Percentiles rank a stretch among this genome's conserved stretches.
These are phyloP conservation scores for Fomitopsis palustris DNA, from an alignment of 1,284 basidiomycete genomes.

Conservation along the genomic window DNA sequence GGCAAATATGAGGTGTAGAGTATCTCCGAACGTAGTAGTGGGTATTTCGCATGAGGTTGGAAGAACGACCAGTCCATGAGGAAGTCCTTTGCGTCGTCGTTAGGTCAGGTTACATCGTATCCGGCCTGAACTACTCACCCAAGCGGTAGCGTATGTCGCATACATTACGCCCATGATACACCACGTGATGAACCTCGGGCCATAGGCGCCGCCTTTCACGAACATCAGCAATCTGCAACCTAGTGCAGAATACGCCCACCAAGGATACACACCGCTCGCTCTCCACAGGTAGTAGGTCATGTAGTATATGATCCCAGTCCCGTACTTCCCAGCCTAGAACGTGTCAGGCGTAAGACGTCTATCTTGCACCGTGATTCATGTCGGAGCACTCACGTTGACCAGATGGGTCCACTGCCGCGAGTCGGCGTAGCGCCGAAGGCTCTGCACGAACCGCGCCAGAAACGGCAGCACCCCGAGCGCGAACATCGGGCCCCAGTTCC, in stretches of 20 bases:
- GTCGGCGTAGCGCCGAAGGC: constrained; percentile 82
- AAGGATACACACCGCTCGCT: constrained; percentile 46
- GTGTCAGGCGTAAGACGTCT: too few species aligned
- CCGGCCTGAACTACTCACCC: constrained; percentile 49
- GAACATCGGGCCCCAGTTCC: constrained; percentile 59
- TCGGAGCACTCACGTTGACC: constrained; percentile 51
- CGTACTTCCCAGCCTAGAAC: constrained; percentile 77
- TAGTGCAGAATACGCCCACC: not conserved
- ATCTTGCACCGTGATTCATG: not conserved
- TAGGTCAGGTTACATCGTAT: not conserved
- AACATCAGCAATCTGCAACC: not conserved
- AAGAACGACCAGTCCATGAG: constrained; percentile 85
- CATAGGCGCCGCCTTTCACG: constrained; percentile 32
- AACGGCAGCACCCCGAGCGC: constrained; percentile 59
- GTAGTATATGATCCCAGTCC: constrained; percentile 58
- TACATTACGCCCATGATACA: constrained; percentile 60
- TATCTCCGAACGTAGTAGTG: constrained; percentile 74
- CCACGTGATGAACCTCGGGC: constrained; percentile 58
- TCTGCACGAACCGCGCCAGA: constrained; percentile 78
- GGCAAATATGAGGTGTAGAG: constrained; percentile 60
- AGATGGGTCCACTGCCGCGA: constrained; percentile 75
- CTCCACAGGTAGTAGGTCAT: constrained; percentile 76
- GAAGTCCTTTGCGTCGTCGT: constrained; percentile 48
- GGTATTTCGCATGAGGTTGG: constrained; percentile 51
- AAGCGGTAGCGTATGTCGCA: constrained; percentile 70